Evolutionary conservation across 352 stramenopile genomes (phyloP).

Genomic region (Aphanomyces invadans): DNA sequence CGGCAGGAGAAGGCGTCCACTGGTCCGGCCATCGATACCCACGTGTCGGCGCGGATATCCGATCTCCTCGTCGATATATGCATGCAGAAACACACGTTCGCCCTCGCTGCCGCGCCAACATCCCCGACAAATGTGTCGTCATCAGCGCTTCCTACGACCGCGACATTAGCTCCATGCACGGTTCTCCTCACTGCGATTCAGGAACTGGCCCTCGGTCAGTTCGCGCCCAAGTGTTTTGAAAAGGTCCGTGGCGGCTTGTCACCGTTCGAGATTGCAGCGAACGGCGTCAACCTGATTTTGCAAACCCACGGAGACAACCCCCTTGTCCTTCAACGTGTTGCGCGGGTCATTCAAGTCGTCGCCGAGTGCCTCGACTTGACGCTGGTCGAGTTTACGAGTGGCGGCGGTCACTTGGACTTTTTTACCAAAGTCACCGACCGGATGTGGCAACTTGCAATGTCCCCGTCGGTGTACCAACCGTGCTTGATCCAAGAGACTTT

Average conservation of each 20-base stretch:
- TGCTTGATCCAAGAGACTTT: constrained; percentile 37
- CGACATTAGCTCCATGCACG: constrained; percentile 26
- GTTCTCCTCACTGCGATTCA: constrained; percentile 52
- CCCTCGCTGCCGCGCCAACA: constrained; percentile 27
- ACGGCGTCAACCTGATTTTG: constrained; percentile 6
- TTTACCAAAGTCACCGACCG: constrained; percentile 42
- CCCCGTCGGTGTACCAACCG: constrained; percentile 46
- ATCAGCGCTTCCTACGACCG: neutral
- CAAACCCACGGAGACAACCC: constrained; percentile 25
- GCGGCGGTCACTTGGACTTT: constrained; percentile 38
- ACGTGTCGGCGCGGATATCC: constrained; percentile 35
- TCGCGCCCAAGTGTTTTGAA: constrained; percentile 35
- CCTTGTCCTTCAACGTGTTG: constrained; percentile 42
- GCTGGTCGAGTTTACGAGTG: constrained; percentile 41
- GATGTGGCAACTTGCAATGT: constrained; percentile 38
- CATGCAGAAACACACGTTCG: constrained; percentile 23
- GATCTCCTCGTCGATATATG: constrained; percentile 50
- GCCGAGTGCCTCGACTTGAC: constrained; percentile 16
- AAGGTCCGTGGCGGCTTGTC: constrained; percentile 40
- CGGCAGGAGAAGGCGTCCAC: neutral
- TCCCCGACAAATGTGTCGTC: constrained; percentile 20
- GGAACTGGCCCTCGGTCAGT: constrained; percentile 40
- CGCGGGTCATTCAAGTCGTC: constrained; percentile 12
- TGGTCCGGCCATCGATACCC: constrained; percentile 4
- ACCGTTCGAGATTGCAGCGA: constrained; percentile 54